Percentiles rank a stretch among this genome's conserved stretches.
phyloP scores from a whole-genome alignment of 805 yeast genomes.

The Gaillardinia entomophila region DNA sequence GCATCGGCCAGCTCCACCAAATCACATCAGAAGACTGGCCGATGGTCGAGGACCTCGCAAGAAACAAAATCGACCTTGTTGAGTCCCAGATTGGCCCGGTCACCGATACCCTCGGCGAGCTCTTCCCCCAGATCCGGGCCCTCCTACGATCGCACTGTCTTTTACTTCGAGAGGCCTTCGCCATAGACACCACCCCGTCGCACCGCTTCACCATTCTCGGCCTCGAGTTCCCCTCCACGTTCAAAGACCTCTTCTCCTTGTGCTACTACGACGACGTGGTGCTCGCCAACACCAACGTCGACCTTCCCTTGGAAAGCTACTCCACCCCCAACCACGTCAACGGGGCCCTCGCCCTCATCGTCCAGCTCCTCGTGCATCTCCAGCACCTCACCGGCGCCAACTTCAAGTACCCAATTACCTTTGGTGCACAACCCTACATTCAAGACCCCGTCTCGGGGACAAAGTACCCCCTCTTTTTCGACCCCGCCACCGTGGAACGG shows the following conservation, averaged over 20 bases:
- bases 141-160: constrained; percentile 8
- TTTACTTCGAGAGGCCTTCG: constrained; percentile 17
- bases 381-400: constrained; percentile 19
- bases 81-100: constrained; percentile 24
- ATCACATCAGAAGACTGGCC: constrained; percentile 11
- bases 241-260: constrained; percentile 20
- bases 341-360: constrained; percentile 25
- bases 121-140: constrained; percentile 17
- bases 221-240: constrained; percentile 28
- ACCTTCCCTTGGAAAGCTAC: neutral
- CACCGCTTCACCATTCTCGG: constrained; percentile 26
- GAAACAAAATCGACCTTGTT: constrained; percentile 18
- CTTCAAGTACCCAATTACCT: constrained; percentile 22
- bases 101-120: constrained; percentile 15
- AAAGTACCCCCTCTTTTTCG: constrained; percentile 24
- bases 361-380: constrained; percentile 18
- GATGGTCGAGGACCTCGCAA: constrained; percentile 8
- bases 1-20: constrained; percentile 12
- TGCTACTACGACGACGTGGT: constrained; percentile 19
- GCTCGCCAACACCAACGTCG: neutral
- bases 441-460: constrained; percentile 1
- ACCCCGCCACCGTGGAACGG: constrained; percentile 13
- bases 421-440: constrained; percentile 7
- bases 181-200: constrained; percentile 19
- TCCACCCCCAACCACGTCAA: constrained; percentile 15